These are phyloP conservation scores for Rhodosporidiobolus sp. DNA, from an alignment of 768 basidiomycete genomes.

Conservation along the genomic window DNA sequence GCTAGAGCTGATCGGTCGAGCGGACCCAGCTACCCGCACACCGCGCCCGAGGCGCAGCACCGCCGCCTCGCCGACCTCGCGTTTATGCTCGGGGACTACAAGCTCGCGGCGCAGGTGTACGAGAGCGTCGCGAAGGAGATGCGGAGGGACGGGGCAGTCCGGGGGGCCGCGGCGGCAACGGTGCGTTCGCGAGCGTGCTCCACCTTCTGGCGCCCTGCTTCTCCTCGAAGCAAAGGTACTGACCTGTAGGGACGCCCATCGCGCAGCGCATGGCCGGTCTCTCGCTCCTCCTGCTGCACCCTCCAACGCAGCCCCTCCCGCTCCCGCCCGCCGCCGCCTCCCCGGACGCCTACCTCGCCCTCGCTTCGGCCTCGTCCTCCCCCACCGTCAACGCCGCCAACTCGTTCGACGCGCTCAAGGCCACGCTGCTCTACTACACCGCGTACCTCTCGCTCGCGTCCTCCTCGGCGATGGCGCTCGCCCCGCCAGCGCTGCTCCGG, in stretches of 20 bases:
- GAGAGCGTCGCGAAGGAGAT: constrained; percentile 77
- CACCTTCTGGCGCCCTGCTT: neutral
- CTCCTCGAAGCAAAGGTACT: neutral
- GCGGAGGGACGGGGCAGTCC: constrained; percentile 48
- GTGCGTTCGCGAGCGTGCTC: constrained; percentile 60
- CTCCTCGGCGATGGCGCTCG: constrained; percentile 20
- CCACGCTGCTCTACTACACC: constrained; percentile 49
- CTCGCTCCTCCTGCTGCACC: constrained; percentile 49
- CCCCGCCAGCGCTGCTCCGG: constrained; percentile 46
- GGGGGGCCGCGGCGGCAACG: constrained; percentile 61
- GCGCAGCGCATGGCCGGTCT: constrained; percentile 66
- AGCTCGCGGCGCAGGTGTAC: constrained; percentile 77
- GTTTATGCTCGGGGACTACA: constrained; percentile 84
- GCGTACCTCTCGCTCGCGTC: constrained; percentile 40
- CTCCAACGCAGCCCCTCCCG: constrained; percentile 26
- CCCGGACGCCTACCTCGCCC: constrained; percentile 46
- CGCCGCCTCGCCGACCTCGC: constrained; percentile 93
- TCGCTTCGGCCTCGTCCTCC: constrained; percentile 36
- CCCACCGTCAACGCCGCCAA: constrained; percentile 14
- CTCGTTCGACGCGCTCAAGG: constrained; percentile 47
- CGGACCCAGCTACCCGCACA: constrained; percentile 49
- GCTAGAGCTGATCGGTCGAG: neutral
- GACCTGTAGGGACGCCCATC: too few species aligned
- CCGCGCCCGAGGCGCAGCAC: constrained; percentile 47
- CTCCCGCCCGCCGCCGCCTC: constrained; percentile 22